Evolutionary conservation across 1,284 basidiomycete species (phyloP).

Genomic region (Apiotrichum domesticum): DNA sequence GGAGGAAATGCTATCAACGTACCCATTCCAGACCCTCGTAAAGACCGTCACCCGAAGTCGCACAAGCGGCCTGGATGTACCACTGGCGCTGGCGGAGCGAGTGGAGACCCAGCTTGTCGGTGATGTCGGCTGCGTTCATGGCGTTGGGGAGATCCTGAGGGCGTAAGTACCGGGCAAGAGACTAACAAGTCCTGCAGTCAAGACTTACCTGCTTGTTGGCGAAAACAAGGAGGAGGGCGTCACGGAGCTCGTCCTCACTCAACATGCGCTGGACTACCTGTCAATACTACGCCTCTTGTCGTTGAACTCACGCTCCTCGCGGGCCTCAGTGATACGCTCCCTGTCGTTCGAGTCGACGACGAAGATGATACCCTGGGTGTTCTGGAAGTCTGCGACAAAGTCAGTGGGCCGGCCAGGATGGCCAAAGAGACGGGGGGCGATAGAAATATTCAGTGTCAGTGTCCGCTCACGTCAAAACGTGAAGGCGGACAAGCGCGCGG

Average conservation of each 20-base stretch:
- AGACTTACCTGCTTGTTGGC: constrained; percentile 81
- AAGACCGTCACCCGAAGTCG: constrained; percentile 96
- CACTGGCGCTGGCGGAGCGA: constrained; percentile 93
- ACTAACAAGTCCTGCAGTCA: neutral
- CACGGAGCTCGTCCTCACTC: constrained; percentile 98
- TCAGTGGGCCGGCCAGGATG: neutral
- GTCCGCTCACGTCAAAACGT: neutral
- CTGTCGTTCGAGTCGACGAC: constrained; percentile 99
- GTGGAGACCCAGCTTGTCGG: constrained; percentile 98
- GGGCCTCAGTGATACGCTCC: constrained; percentile 98
- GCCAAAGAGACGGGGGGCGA: neutral
- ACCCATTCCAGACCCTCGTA: constrained; percentile 97
- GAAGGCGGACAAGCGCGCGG: no score
- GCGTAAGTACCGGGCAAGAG: neutral
- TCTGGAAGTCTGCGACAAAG: constrained; percentile 87
- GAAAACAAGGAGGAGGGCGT: constrained; percentile 96
- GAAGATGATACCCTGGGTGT: constrained; percentile 99
- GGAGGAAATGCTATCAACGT: constrained; percentile 22
- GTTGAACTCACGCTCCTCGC: constrained; percentile 68
- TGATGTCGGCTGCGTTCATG: constrained; percentile 99
- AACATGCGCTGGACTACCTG: constrained; percentile 84
- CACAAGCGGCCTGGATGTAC: constrained; percentile 99
- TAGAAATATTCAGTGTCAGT: neutral
- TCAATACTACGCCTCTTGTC: neutral
- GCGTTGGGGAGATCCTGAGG: constrained; percentile 86